Percentiles rank a stretch among this genome's conserved stretches.
phyloP scores from a whole-genome alignment of 257 asterid genomes.

The Solanum lignicaule region DNA sequence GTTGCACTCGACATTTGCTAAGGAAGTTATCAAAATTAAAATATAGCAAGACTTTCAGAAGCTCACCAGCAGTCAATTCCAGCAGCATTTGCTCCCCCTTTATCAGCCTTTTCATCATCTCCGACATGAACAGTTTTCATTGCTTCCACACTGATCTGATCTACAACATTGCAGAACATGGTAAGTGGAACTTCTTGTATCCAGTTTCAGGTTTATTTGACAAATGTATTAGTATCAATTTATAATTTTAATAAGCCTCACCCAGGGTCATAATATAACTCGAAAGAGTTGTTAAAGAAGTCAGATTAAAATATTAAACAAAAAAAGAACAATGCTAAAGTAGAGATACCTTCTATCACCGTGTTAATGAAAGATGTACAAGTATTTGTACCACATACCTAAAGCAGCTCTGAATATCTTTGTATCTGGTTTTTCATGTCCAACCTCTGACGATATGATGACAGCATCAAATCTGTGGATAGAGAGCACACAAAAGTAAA shows the following conservation, averaged over 20 bases:
- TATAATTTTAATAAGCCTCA: background rate
- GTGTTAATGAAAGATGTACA: background rate
- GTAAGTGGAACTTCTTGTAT: background rate
- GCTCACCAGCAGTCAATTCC: conserved; percentile 76
- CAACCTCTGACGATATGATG: conserved; percentile 85
- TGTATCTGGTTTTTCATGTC: conserved; percentile 79
- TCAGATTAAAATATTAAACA: background rate
- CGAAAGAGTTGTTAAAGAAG: background rate
- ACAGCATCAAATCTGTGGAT: conserved; percentile 75
- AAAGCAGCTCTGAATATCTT: conserved; percentile 74
- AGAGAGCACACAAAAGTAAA: background rate
- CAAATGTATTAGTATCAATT: background rate
- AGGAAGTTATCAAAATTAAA: background rate
- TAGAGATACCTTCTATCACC: background rate
- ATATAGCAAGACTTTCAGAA: background rate
- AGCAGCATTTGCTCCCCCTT: conserved; percentile 70
- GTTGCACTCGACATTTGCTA: background rate
- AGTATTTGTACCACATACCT: conserved; percentile 31
- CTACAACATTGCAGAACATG: conserved; percentile 28
- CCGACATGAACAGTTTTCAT: conserved; percentile 75
- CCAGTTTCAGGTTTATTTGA: background rate
- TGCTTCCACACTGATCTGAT: conserved; percentile 52
- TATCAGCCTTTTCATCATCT: conserved; percentile 74
- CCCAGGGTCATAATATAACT: background rate
- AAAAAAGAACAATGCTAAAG: background rate